A percentile compares a stretch with the other conserved stretches of the same genome.
phyloP scores from a whole-genome alignment of 2,329 filamentous ascomycete genomes.

The Epichloe baconii region DNA sequence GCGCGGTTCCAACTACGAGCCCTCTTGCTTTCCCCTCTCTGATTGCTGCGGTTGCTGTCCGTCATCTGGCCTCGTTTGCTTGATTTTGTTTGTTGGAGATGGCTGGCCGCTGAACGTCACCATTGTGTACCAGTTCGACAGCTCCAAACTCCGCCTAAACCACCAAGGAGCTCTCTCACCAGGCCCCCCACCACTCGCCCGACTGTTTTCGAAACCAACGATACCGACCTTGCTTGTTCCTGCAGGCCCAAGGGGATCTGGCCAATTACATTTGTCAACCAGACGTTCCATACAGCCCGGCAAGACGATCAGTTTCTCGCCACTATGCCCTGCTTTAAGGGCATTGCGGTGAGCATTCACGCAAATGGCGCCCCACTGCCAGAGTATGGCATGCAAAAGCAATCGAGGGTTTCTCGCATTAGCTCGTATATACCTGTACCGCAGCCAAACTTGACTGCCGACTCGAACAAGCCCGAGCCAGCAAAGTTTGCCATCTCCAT shows the following conservation, averaged over 20 bases:
- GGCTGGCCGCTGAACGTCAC: slow-evolving; percentile 11
- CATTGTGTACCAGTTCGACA: slow-evolving; percentile 7
- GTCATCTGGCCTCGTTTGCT: background rate
- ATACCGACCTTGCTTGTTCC: slow-evolving; percentile 2
- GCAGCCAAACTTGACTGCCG: slow-evolving; percentile 53
- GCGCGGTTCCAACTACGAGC: background rate
- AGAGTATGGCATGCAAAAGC: slow-evolving; percentile 90
- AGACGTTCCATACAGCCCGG: background rate
- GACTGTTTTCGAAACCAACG: background rate
- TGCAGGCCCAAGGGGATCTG: background rate
- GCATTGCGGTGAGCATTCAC: slow-evolving; percentile 96
- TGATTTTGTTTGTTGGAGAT: slow-evolving; percentile 7
- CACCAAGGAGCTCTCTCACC: slow-evolving; percentile 2
- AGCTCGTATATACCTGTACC: slow-evolving; percentile 96
- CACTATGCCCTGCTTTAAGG: slow-evolving; percentile 92
- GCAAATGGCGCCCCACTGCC: slow-evolving; percentile 65
- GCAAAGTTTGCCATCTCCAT: slow-evolving; percentile 98
- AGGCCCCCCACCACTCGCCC: background rate
- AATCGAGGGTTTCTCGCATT: slow-evolving; percentile 81
- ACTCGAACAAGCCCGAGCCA: slow-evolving; percentile 69
- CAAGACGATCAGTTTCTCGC: slow-evolving; percentile 8
- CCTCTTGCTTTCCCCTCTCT: background rate
- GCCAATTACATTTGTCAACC: background rate
- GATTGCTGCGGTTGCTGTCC: background rate
- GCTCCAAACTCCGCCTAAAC: slow-evolving; percentile 7